phyloP scores from a whole-genome alignment of 208 protist genomes.

The Leishmania martiniquensis region DNA sequence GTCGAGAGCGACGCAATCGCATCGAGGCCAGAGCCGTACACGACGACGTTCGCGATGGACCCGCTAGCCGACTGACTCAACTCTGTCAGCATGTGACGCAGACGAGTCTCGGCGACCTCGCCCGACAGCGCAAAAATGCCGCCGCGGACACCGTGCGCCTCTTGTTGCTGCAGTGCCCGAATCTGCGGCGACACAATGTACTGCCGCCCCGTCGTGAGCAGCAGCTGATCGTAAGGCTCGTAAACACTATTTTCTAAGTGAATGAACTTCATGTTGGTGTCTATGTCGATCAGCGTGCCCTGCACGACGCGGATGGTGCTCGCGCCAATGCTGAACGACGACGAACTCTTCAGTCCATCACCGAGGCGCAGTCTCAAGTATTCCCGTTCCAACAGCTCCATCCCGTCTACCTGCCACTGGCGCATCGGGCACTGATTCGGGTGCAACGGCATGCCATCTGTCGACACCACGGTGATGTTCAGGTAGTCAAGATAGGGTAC shows the following conservation, averaged over 20 bases:
- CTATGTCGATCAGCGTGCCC: conserved; percentile 86
- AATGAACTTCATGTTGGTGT: conserved; percentile 81
- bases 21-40: conserved; percentile 90
- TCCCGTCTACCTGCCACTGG: conserved; percentile 67
- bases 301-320: conserved; percentile 68
- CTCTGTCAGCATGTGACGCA: conserved; percentile 65
- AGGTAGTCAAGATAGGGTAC: conserved; percentile 86
- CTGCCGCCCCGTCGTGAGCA: conserved; percentile 88
- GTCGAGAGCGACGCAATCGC: conserved; percentile 67
- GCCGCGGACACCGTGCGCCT: conserved; percentile 41
- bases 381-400: conserved; percentile 86
- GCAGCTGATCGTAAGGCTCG: conserved; percentile 92
- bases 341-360: conserved; percentile 14
- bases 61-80: conserved; percentile 63
- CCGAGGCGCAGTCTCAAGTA: conserved; percentile 58
- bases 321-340: conserved; percentile 19
- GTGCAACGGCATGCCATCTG: conserved; percentile 81
- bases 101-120: conserved; percentile 52
- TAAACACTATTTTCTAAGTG: conserved; percentile 83
- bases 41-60: conserved; percentile 72
- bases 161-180: conserved; percentile 63
- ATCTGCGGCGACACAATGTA: conserved; percentile 79
- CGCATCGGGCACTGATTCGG: conserved; percentile 54
- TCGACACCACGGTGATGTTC: conserved; percentile 89
- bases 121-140: conserved; percentile 70